Evolutionary conservation across 73 alveolate species (phyloP), one percentile per base, ranked within the genome.

Genomic region (Stentor coeruleus): DNA sequence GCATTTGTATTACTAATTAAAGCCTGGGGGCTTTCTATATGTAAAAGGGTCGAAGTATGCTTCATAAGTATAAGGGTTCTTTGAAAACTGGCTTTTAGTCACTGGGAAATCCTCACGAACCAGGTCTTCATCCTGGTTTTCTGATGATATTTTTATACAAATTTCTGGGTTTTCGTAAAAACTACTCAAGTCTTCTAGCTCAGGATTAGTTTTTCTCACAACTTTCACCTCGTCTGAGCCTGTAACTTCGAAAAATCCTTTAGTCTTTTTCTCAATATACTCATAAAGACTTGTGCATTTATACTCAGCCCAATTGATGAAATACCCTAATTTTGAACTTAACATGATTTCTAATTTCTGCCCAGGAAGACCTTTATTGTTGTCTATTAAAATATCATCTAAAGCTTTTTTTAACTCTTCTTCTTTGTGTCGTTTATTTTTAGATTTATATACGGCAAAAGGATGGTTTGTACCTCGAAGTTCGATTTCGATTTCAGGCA

Each of bases 391-490:
- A 11, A 20, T 20, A 11, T 49, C 66, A 11, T 49, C 66, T 11
- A 49, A 11, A 20, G 20, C 28, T 49, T 6, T 20, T 49, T 49
- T 49, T 49, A 20, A 6, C 66, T 49, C 66, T 49, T 49, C 66
- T 49, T 49, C 66, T 49, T 11, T 11, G 6, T 49, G 66, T 49
- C 20, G 6, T 11, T 6, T 49, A 6, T 49, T 49, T 49, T 49
- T 49, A 11, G 66, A 49, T 20, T 49, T 49, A 20, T 49, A 49
- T 11, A 49, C 66, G 1, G 89, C 93, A 37, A 87, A 59, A n/a
- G 93, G 85, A 76, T 87, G 93, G 72, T 87, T 87, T 15, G 73
- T 84, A 3, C 93, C 93, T 31, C 85, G 39, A 38, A 87, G 82
- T 31, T 87, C 90, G 2, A 87, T 59, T 59, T 60, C 83, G n/a